Base-by-base conservation (phyloP, 805 yeast species). In the Suhomyces sp. region DNA sequence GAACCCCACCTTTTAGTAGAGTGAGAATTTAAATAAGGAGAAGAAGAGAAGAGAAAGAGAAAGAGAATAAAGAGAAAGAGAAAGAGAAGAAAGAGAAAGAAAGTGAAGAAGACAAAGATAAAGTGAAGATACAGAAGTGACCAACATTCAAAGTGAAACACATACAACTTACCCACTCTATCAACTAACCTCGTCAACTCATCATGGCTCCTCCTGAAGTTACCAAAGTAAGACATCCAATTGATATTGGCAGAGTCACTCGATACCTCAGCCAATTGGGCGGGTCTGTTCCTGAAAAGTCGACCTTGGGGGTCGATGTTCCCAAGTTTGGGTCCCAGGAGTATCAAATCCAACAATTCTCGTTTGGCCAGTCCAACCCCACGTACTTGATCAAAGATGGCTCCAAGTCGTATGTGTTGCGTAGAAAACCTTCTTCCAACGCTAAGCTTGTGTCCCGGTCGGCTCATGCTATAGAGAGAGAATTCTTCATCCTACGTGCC, bases 381-480 rank as follows among this genome's bases (percentile, higher is more conserved):
- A 77, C 83, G 1, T 79, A 77, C 48, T 65, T 74, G 19, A 36
- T 77, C 17, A 55, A 50, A 2, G 80, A 76, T 42, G 41, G 42
- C 4, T 49, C 44, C 6, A 56, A 50, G 19, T 56, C 63, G 25
- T 69, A 65, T 35, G 83, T 78, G 3, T 60, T 79, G 33, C 59
- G 85, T 37, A 63, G 78, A 43, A 79, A 79, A 48, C 85, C 85
- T 0, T 64, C 71, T 6, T 54, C 73, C 2, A 74, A 72, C 43
- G 62, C 62, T 22, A 61, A 70, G 38, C 58, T 79, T 29, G 70
- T 77, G 12, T 69, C 78, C 12, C 70, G 65, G 43, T 66, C 77
- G 6, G 83, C 85, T 1, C 85, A 79, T 51, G 74, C 83, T 4
- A 74, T 79, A 20, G 84, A 79, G 44, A 51, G 84, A 12, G 85